Percentiles rank a stretch among this genome's conserved stretches.
These are phyloP conservation scores for Pseudogymnoascus sp. DNA, from an alignment of 2,329 filamentous ascomycete genomes.

Conservation along the genomic window DNA sequence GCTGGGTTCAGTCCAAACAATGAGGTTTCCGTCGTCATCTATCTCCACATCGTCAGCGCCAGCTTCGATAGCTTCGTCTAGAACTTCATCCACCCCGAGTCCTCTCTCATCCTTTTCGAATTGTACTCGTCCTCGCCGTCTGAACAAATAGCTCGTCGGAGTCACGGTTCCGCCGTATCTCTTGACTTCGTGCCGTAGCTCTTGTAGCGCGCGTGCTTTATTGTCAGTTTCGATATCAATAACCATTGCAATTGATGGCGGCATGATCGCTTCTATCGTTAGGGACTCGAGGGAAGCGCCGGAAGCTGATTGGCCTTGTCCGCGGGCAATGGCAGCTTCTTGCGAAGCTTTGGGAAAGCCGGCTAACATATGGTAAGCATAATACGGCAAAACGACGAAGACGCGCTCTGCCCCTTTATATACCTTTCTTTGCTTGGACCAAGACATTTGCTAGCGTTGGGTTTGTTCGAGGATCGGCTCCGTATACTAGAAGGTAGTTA, in stretches of 20 bases:
- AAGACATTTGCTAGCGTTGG: conserved; percentile 67
- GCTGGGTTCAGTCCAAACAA: conserved; percentile 62
- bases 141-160: conserved; percentile 76
- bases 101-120: conserved; percentile 51
- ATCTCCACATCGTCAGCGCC: conserved; percentile 67
- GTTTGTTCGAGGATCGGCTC: conserved; percentile 65
- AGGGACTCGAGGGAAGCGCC: conserved; percentile 70
- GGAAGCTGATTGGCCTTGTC: conserved; percentile 70
- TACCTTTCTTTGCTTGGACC: conserved; percentile 68
- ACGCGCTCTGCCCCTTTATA: conserved; percentile 22
- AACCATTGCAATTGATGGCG: conserved; percentile 66
- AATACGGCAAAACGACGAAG: conserved; percentile 10
- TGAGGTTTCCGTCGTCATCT: conserved; percentile 59
- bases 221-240: conserved; percentile 82
- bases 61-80: conserved; percentile 77
- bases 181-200: conserved; percentile 65
- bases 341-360: conserved; percentile 79
- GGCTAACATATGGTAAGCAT: conserved; percentile 34
- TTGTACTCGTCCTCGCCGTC: conserved; percentile 65
- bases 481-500: conserved; percentile 50
- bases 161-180: conserved; percentile 60
- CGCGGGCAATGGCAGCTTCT: conserved; percentile 77
- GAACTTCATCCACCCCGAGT: conserved; percentile 53
- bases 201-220: conserved; percentile 63
- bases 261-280: conserved; percentile 73